Evolutionary conservation across 2,329 filamentous ascomycete genomes (phyloP), one percentile per base, ranked within the genome.

Genomic region (Scedosporium minutisporum): DNA sequence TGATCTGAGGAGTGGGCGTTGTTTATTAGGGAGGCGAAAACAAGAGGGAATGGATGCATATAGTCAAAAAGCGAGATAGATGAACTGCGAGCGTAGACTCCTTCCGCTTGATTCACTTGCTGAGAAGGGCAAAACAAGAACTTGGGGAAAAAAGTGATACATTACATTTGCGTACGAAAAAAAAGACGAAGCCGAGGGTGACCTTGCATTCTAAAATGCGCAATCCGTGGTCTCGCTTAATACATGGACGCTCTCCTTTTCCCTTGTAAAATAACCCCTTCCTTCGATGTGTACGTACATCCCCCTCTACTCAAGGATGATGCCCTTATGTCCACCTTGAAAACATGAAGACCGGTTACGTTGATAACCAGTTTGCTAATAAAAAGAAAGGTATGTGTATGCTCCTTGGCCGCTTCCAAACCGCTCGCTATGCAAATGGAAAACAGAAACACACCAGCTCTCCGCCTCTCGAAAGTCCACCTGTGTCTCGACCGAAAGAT

Each of bases 381-480:
- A 12, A 14, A 38, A 38, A 38, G 3, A 38, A 38, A 38, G 33
- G 33, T 38, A 12, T 38, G 33, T 4, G 33, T 38, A 38, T 38
- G 33, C 33, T 38, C 33, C 33, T 38, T 38, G 33, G 21, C 44
- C 44, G n/a, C 44, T 48, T 18, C 44, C 44, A 48, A 6, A 48
- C 44, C 51, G 23, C 51, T 25, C 51, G 51, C 51, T 55, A 55
- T 55, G 51, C 51, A 55, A 55, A 55, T 27, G 23, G 51, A 25
- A 55, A 55, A 55, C 18, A 55, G 60, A 63, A 64, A 63, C 64
- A 65, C 66, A 64, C 61, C 62, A 64, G 57, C 59, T 65, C 53
- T 61, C 46, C 51, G 29, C 25, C 23, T 10, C 25, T 27, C 4
- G 9, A 23, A 66, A 21, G 9, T 59, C 64, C 10, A 27, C 9